These are phyloP conservation scores for Yamadazyma philogaea DNA, from an alignment of 805 yeast species.

Conservation along the genomic window DNA sequence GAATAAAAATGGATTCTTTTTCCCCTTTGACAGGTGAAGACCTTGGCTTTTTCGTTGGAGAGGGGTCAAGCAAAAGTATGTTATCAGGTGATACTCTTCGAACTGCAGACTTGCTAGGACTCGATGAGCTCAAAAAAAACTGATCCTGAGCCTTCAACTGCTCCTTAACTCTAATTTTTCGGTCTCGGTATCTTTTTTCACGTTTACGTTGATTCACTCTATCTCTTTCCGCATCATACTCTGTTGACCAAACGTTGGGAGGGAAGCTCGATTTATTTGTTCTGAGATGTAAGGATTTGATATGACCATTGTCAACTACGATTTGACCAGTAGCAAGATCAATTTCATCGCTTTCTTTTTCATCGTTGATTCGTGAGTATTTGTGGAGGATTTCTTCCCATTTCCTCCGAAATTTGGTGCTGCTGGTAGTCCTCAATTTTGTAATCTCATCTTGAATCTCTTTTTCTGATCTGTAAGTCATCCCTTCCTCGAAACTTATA, in stretches of 20 bases:
- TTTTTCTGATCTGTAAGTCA: constrained; percentile 10
- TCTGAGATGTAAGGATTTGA: constrained; percentile 40
- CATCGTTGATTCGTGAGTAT: constrained; percentile 46
- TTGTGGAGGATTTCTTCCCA: constrained; percentile 56
- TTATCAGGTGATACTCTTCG: constrained; percentile 17
- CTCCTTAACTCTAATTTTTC: constrained; percentile 15
- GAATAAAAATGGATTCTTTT: not conserved
- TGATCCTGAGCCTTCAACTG: constrained; percentile 15
- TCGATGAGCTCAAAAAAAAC: not conserved
- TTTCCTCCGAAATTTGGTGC: constrained; percentile 22
- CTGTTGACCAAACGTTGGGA: constrained; percentile 35
- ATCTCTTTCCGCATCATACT: constrained; percentile 28
- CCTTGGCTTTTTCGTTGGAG: constrained; percentile 26
- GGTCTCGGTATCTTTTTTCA: constrained; percentile 10
- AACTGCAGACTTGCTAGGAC: constrained; percentile 2
- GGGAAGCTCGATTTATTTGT: constrained; percentile 10
- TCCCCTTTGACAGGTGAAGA: constrained; percentile 11
- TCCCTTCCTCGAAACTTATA: not conserved
- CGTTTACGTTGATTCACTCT: constrained; percentile 10
- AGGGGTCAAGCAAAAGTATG: constrained; percentile 26
- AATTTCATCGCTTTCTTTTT: constrained; percentile 59
- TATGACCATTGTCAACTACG: constrained; percentile 66
- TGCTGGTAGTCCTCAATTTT: constrained; percentile 27
- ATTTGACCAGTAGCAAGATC: constrained; percentile 65
- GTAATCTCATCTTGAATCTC: constrained; percentile 24